Evolutionary conservation across 768 basidiomycete species (phyloP), one percentile per base, ranked within the genome.

Genomic region (Suillus subaureus): DNA sequence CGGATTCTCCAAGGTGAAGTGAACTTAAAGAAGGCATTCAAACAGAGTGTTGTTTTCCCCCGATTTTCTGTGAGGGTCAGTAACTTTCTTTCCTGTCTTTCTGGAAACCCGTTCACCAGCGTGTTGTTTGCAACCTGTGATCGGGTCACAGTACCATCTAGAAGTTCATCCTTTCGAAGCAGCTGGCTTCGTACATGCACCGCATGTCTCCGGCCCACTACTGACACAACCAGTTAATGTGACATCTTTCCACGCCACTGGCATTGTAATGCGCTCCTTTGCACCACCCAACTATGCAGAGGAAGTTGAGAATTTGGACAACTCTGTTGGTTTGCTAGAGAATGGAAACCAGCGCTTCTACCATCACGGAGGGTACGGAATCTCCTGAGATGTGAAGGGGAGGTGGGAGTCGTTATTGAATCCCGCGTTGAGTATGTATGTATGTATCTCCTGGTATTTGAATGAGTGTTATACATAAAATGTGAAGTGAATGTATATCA

Each of bases 281-380:
- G 82, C 83, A 6, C 88, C 87, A 4, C 85, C 85, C 12, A 84
- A 83, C 26, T 87, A 87, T 64, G 77, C 78, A 51, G 75, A 79
- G 16, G 72, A 78, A 56, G 78, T 75, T 45, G 78, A 76, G 26
- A 81, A 89, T 70, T 86, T 85, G 71, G 85, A 84, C 68, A 82
- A 79, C 43, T 79, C 82, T 13, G 75, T 85, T 39, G 86, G 84
- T 16, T 79, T 84, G 43, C 72, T 86, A 68, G 84, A 86, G 70
- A 87, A 85, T 68, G 83, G 85, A 16, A 86, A 87, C 70, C 85
- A 87, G 69, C 76, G 83, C 68, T 87, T 84, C 70, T 74, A 69
- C 57, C 70, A 70, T 63, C 66, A 75, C 33, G 23, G 37, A 62
- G 67, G 62, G 11, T 28, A 51, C 6, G 65, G 51, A 63, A 23